Percentiles rank a stretch among this genome's conserved stretches.
Conservation (phyloP, 805 yeast species). For the Yamadazyma paraphyllophila region DNA sequence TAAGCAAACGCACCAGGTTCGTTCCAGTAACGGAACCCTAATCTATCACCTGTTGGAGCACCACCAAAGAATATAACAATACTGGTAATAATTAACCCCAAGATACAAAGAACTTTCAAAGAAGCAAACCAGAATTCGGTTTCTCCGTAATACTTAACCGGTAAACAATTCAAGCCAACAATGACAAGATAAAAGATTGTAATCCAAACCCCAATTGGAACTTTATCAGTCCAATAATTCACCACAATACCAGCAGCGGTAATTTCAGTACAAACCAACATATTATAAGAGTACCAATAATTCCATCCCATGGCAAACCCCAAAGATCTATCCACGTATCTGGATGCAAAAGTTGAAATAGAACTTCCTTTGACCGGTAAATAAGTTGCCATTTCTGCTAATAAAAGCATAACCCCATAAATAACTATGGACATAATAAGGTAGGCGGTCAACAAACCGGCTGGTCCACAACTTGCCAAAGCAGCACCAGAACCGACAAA, state of each 20-base stretch:
- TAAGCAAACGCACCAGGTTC: slow-evolving; percentile 22
- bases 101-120: slow-evolving; percentile 29
- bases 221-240: slow-evolving; percentile 33
- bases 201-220: slow-evolving; percentile 40
- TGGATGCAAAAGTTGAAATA: slow-evolving; percentile 9
- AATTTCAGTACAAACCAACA: slow-evolving; percentile 37
- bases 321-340: slow-evolving; percentile 16
- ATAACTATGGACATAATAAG: slow-evolving; percentile 18
- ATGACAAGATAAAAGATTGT: slow-evolving; percentile 28
- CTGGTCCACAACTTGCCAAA: slow-evolving; percentile 35
- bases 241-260: slow-evolving; percentile 37
- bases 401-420: slow-evolving; percentile 14
- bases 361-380: slow-evolving; percentile 15
- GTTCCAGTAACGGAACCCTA: slow-evolving; percentile 48
- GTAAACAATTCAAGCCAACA: slow-evolving; percentile 25
- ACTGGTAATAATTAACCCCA: slow-evolving; percentile 33
- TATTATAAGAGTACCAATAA: slow-evolving; percentile 34
- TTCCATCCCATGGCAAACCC: slow-evolving; percentile 36
- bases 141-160: slow-evolving; percentile 36
- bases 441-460: slow-evolving; percentile 36
- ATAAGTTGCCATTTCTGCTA: slow-evolving; percentile 16
- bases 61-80: slow-evolving; percentile 39
- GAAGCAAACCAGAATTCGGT: slow-evolving; percentile 36
- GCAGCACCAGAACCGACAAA: slow-evolving; percentile 38
- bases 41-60: slow-evolving; percentile 35